Evolutionary conservation across 371 early-diverging fungal species (phyloP).

Genomic region (Massospora cicadina): DNA sequence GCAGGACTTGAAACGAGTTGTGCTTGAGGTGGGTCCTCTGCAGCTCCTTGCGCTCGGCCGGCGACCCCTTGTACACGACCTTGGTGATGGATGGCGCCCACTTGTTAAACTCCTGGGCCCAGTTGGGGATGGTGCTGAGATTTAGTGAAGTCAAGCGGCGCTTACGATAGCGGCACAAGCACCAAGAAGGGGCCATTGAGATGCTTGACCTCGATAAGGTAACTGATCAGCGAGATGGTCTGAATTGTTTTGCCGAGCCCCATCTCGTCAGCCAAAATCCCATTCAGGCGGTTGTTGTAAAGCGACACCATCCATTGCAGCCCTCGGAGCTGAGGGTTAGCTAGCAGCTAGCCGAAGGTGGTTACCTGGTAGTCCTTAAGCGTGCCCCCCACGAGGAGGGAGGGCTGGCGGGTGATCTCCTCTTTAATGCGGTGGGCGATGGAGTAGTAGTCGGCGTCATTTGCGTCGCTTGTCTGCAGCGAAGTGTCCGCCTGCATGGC

Average conservation of each 20-base stretch:
- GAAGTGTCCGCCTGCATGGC: constrained; percentile 24
- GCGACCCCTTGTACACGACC: constrained; percentile 81
- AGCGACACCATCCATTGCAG: constrained; percentile 59
- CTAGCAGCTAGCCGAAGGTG: constrained; percentile 81
- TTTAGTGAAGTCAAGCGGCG: constrained; percentile 12
- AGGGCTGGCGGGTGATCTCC: constrained; percentile 51
- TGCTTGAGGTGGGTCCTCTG: constrained; percentile 52
- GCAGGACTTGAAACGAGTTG: constrained; percentile 77
- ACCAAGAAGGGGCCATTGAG: constrained; percentile 88
- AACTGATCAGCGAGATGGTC: constrained; percentile 90
- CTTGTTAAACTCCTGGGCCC: constrained; percentile 92
- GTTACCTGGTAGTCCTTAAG: constrained; percentile 96
- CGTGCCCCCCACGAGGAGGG: constrained; percentile 63
- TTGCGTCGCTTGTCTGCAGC: constrained; percentile 20
- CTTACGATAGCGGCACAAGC: constrained; percentile 78
- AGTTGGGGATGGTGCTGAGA: constrained; percentile 78
- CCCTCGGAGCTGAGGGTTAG: background rate
- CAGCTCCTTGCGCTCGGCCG: constrained; percentile 49
- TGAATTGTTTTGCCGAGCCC: constrained; percentile 95
- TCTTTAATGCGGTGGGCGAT: constrained; percentile 74
- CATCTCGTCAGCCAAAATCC: constrained; percentile 99
- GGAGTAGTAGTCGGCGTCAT: constrained; percentile 63
- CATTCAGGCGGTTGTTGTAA: constrained; percentile 89
- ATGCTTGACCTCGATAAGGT: constrained; percentile 76
- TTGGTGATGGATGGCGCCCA: constrained; percentile 90